Evolutionary conservation across 192 early-diverging fungal genomes (phyloP).

Genomic region (Backusella sp.): DNA sequence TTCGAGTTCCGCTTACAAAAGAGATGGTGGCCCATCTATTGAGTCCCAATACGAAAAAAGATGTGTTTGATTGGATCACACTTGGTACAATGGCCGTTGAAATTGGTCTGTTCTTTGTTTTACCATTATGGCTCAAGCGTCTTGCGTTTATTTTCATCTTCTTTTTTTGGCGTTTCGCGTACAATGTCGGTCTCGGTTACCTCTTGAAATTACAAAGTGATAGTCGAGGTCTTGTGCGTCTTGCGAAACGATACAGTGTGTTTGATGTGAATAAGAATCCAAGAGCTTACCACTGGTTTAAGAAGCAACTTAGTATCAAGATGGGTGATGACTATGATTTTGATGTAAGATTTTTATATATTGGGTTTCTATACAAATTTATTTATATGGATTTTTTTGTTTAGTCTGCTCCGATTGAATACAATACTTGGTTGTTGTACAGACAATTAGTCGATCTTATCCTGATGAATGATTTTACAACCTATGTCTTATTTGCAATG

Average conservation of each 20-base stretch:
- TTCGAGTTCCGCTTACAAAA: constrained; percentile 71
- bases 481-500: constrained; percentile 81
- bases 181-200: constrained; percentile 86
- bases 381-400: not conserved
- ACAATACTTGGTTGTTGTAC: constrained; percentile 95
- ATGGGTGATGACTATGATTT: constrained; percentile 82
- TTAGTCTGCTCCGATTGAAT: constrained; percentile 85
- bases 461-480: constrained; percentile 88
- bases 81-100: constrained; percentile 63
- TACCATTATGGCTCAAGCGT: constrained; percentile 54
- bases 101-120: constrained; percentile 63
- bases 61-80: constrained; percentile 72
- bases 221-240: constrained; percentile 64
- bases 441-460: constrained; percentile 91
- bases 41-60: constrained; percentile 64
- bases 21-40: constrained; percentile 79
- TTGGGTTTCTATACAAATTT: not conserved
- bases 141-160: constrained; percentile 73
- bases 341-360: constrained; percentile 52
- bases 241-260: constrained; percentile 67
- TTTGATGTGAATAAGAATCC: constrained; percentile 58
- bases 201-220: constrained; percentile 82
- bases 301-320: constrained; percentile 68
- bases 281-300: constrained; percentile 57
- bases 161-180: constrained; percentile 83